Conservation (phyloP, 805 yeast genomes). For the Candida piceae region DNA sequence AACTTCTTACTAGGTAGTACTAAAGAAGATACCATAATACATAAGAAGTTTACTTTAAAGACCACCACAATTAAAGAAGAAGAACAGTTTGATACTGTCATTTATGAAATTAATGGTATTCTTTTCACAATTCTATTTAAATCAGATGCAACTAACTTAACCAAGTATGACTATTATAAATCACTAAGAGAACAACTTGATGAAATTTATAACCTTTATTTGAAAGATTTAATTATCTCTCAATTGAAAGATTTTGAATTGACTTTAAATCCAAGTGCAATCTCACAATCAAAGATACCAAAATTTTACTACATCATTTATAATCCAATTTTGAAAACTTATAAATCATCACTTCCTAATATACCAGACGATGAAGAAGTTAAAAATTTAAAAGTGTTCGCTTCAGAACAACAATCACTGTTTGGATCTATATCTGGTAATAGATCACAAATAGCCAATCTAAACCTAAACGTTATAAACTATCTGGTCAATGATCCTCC, state of each 20-base stretch:
- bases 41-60: constrained; percentile 13
- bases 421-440: constrained; percentile 3
- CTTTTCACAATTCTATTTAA: constrained; percentile 21
- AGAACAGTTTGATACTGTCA: constrained; percentile 11
- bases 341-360: constrained; percentile 25
- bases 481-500: constrained; percentile 12
- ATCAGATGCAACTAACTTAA: background rate
- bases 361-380: constrained; percentile 24
- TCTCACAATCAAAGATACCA: background rate
- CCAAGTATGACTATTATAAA: constrained; percentile 6
- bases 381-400: constrained; percentile 7
- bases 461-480: constrained; percentile 17
- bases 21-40: constrained; percentile 13
- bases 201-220: constrained; percentile 17
- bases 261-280: constrained; percentile 6
- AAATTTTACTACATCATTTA: constrained; percentile 22
- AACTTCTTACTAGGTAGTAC: constrained; percentile 23
- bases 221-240: constrained; percentile 22
- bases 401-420: constrained; percentile 1
- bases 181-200: constrained; percentile 15
- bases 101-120: constrained; percentile 29
- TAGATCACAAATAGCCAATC: constrained; percentile 14
- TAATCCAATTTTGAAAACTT: constrained; percentile 12
- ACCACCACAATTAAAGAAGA: too few relatives aligned
- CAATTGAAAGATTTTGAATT: constrained; percentile 22